Evolutionary conservation across 345 rosid genomes (phyloP), one percentile per base, ranked within the genome.

Genomic region (Eutrema heterophyllum): DNA sequence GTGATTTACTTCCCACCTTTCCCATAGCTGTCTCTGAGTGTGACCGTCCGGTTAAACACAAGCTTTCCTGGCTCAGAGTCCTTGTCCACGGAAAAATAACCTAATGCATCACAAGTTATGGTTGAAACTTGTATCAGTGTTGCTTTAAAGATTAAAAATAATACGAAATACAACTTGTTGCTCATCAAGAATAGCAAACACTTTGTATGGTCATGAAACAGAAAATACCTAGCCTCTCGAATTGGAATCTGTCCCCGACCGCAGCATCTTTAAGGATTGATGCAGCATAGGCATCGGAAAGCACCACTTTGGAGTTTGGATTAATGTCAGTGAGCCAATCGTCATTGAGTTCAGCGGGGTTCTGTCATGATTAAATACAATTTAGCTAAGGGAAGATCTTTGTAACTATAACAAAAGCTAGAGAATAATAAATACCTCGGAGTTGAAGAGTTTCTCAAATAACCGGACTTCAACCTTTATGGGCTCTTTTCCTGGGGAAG

Each of bases 401-500:
- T 39, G 38, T 26, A 4, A 64, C 46, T 14, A 55, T 5, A 50
- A 40, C 38, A 50, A 26, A 72, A 15, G 38, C 58, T 30, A 49
- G 16, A 43, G 64, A 74, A 26, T 3, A 46, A 40, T 32, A 56
- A 71, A 58, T 64, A 90, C 99, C 97, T 95, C 98, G 2, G 92
- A 87, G 60, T 84, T 83, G 38, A 95, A 95, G 63, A 95, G 87
- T 73, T 79, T 95, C 58, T 92, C 97, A 67, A 92, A 95, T 84
- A 95, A 85, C 81, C 97, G 86, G 75, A 95, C 98, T 92, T 92
- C 98, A 52, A 90, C 81, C 72, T 80, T 82, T 73, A 92, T 77
- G 30, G 97, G 98, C 55, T 85, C 72, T 62, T 73, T 78, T 65
- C 93, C 96, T 0, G 84, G 74, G 15, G 87, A 85, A 58, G 97